phyloP scores from a whole-genome alignment of 306 rosid species.

The Inga oerstediana region DNA sequence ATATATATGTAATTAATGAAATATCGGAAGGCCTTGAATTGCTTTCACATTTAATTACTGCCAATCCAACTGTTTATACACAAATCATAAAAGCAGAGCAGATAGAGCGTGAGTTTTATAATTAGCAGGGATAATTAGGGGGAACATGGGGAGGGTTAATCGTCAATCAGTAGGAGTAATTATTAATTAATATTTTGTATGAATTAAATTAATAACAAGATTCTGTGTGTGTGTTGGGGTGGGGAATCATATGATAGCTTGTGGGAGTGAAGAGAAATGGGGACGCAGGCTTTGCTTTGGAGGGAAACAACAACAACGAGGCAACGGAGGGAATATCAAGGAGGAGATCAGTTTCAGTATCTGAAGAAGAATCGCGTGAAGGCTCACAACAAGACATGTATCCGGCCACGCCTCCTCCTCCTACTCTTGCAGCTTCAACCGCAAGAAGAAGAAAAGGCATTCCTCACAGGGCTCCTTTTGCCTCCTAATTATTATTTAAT shows the following conservation, averaged over 20 bases:
- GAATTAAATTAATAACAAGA: constrained; percentile 11
- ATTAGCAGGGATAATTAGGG: constrained; percentile 13
- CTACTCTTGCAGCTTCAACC: constrained; percentile 59
- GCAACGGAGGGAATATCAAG: constrained; percentile 37
- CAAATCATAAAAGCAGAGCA: not conserved
- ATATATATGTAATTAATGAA: too few relatives aligned
- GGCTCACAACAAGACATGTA: constrained; percentile 75
- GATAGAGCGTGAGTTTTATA: not conserved
- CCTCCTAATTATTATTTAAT: constrained; percentile 50
- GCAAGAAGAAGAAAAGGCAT: constrained; percentile 98
- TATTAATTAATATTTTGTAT: not conserved
- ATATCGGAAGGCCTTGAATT: not conserved
- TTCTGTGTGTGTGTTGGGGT: constrained; percentile 9
- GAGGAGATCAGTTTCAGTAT: constrained; percentile 20
- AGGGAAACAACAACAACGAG: constrained; percentile 46
- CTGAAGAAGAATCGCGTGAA: constrained; percentile 72
- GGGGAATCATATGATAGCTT: constrained; percentile 53
- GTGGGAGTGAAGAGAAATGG: constrained; percentile 85
- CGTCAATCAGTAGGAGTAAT: not conserved
- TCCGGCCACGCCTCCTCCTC: constrained; percentile 77
- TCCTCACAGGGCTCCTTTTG: constrained; percentile 96
- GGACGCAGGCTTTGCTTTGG: constrained; percentile 70
- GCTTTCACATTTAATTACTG: constrained; percentile 29
- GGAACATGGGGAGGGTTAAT: constrained; percentile 35
- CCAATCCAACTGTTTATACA: not conserved